Base-by-base conservation (phyloP, 1,284 basidiomycete genomes). In the Erythrobasidium hasegawianum region DNA sequence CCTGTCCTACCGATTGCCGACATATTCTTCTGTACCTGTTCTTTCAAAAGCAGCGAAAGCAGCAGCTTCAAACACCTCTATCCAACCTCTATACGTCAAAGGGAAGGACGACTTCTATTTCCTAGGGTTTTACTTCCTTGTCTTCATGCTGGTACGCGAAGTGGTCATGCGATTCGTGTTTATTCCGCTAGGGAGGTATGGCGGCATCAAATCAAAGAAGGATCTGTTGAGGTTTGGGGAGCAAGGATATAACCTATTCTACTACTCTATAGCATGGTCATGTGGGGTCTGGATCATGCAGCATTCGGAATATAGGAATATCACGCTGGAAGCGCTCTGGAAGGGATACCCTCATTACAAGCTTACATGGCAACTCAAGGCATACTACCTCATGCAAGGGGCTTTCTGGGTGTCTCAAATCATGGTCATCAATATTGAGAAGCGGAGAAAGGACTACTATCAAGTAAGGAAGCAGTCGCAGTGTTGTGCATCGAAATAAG, bases 321-420 rank as follows among this genome's bases (percentile, higher is more conserved):
- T 88, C 66, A 81, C 87, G 58, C 86, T 87, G 1, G 79, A 81
- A 40, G 82, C 86, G 68, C 80, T 92, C 57, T 97, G 90, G 91
- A 77, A 81, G 57, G 81, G 82, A 56, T 97, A 95, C 78, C 95
- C 95, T 22, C 86, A 90, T 75, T 81, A 83, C 62, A 86, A 86
- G 8, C 79, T 97, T 33, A 82, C 91, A 13, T 87, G 81, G 1
- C 82, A 88, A 24, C 78, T 91, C 77, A 97, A 97, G 77, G 83
- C 89, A 74, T 96, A 94, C 78, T 97, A 98, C 76, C 85, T 98
- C 47, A 83, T 83, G 10, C 89, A 97, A 78, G 86, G 85, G 18
- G 90, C 90, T 9, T 96, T 94, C 79, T 97, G 96, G 81, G 79
- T 89, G 67, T 93, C 97, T 75, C 91, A 95, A 78, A 81, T 96